phyloP scores from a whole-genome alignment of 2,329 filamentous ascomycete genomes.

The Kalmusia sp. region DNA sequence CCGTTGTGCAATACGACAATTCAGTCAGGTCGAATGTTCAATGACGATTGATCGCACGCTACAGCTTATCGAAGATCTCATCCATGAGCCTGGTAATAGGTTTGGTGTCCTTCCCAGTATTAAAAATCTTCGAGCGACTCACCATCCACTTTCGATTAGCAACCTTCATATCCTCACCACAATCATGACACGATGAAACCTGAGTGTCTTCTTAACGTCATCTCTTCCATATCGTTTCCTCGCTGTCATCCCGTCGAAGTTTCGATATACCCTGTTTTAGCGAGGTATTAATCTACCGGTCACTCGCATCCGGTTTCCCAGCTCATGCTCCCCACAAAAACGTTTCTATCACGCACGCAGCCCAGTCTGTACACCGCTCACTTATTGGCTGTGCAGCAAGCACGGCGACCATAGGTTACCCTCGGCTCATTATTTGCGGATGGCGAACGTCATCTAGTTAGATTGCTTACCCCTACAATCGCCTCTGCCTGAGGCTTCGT shows the following conservation, averaged over 20 bases:
- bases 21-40: too few relatives aligned
- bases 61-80: not conserved
- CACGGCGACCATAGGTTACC: not conserved
- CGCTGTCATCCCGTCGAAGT: constrained; percentile 18
- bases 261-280: constrained; percentile 33
- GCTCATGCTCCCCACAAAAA: constrained; percentile 16
- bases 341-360: constrained; percentile 1
- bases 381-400: not conserved
- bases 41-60: not conserved
- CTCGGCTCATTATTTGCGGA: constrained; percentile 6
- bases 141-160: too few relatives aligned
- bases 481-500: not conserved
- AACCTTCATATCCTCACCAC: too few relatives aligned
- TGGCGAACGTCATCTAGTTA: constrained; percentile 22
- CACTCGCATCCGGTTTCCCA: constrained; percentile 22
- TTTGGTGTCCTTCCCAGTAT: too few relatives aligned
- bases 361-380: not conserved
- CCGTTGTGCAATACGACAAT: too few relatives aligned
- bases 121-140: too few relatives aligned
- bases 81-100: not conserved
- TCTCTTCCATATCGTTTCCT: constrained; percentile 12
- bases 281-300: constrained; percentile 43
- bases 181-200: not conserved
- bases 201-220: constrained; percentile 11
- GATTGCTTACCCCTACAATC: constrained; percentile 32